These are phyloP conservation scores for Butyriboletus loyo DNA, from an alignment of 768 basidiomycete genomes.

Conservation along the genomic window DNA sequence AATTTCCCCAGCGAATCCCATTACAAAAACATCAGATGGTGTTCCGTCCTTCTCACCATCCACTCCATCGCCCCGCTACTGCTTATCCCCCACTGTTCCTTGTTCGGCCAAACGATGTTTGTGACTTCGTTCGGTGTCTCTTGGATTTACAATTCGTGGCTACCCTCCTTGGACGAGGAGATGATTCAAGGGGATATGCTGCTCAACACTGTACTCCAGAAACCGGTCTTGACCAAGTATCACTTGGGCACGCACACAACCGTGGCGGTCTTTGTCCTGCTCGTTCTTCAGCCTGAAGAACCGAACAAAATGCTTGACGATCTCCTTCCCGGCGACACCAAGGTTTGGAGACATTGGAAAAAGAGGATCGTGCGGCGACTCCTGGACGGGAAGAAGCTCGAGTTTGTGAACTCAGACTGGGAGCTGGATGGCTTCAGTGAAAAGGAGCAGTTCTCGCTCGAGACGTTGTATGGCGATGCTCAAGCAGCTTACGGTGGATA, in stretches of 20 bases:
- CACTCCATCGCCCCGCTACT: too few relatives aligned
- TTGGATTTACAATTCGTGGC: too few relatives aligned
- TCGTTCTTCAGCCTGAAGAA: slow-evolving; percentile 22
- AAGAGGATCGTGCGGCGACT: slow-evolving; percentile 15
- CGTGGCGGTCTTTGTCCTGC: slow-evolving; percentile 25
- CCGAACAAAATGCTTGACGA: slow-evolving; percentile 20
- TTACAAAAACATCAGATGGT: slow-evolving; percentile 24
- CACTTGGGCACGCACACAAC: slow-evolving; percentile 26
- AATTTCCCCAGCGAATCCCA: slow-evolving; percentile 22
- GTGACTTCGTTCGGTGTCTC: too few relatives aligned
- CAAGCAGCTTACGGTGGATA: slow-evolving; percentile 26
- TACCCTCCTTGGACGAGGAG: too few relatives aligned
- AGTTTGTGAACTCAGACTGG: slow-evolving; percentile 23
- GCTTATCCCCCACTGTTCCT: too few relatives aligned
- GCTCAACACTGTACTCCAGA: too few relatives aligned
- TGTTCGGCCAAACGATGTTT: too few relatives aligned
- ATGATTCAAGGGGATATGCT: too few relatives aligned
- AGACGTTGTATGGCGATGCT: slow-evolving; percentile 23
- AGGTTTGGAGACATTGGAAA: slow-evolving; percentile 28
- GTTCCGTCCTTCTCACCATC: too few relatives aligned
- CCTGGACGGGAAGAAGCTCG: slow-evolving; percentile 16
- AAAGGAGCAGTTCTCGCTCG: slow-evolving; percentile 19
- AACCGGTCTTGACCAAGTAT: too few relatives aligned
- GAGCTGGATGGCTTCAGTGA: slow-evolving; percentile 12
- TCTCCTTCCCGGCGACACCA: slow-evolving; percentile 29